These are phyloP conservation scores for Fusarium dimerum DNA, from an alignment of 2,329 filamentous ascomycete genomes.

Conservation along the genomic window DNA sequence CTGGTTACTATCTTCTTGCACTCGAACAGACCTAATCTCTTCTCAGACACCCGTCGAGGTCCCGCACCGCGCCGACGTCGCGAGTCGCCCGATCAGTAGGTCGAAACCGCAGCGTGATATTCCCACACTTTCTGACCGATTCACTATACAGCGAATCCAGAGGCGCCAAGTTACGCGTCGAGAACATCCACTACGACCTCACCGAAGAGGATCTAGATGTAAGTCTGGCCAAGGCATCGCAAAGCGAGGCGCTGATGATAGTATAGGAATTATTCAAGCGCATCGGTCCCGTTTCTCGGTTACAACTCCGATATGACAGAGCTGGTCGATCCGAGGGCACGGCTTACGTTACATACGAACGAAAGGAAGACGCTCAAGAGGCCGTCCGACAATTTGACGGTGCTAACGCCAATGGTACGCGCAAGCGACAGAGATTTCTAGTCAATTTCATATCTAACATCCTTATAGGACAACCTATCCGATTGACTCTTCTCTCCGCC, in stretches of 20 bases:
- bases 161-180: constrained; percentile 75
- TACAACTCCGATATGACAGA: constrained; percentile 80
- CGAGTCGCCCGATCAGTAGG: constrained; percentile 44
- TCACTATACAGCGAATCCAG: constrained; percentile 45
- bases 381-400: constrained; percentile 83
- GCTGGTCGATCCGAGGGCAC: constrained; percentile 84
- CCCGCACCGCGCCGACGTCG: constrained; percentile 45
- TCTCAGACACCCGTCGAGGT: constrained; percentile 40
- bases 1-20: constrained; percentile 16
- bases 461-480: constrained; percentile 72
- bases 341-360: constrained; percentile 80
- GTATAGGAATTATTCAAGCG: constrained; percentile 74
- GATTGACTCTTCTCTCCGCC: constrained; percentile 61
- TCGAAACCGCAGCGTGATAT: constrained; percentile 6
- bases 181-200: constrained; percentile 91
- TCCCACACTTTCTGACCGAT: constrained; percentile 18
- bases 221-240: constrained; percentile 19
- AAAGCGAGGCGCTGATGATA: constrained; percentile 26
- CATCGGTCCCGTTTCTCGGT: constrained; percentile 70
- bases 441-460: constrained; percentile 5
- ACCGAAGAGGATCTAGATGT: constrained; percentile 83
- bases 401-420: constrained; percentile 78
- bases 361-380: constrained; percentile 67
- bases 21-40: constrained; percentile 22
- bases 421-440: background rate